Conservation (phyloP, 2,329 filamentous ascomycete genomes). For the Beauveria varroae region DNA sequence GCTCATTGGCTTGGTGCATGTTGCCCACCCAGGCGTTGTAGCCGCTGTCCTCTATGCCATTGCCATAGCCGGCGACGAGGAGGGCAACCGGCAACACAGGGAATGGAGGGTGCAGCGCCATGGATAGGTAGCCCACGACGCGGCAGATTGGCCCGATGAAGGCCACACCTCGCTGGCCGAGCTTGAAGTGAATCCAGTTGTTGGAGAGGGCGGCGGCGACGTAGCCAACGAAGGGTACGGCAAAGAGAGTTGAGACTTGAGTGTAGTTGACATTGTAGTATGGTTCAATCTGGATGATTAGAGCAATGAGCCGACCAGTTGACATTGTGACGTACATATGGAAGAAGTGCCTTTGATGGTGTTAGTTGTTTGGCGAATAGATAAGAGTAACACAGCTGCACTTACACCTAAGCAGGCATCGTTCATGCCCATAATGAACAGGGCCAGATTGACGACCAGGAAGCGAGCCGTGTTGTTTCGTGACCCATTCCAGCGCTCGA, state of each 20-base stretch:
- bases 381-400: constrained; percentile 11
- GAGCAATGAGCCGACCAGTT: neutral
- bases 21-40: constrained; percentile 60
- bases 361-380: neutral
- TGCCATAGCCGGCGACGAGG: constrained; percentile 62
- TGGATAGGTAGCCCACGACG: constrained; percentile 55
- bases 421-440: constrained; percentile 61
- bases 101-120: constrained; percentile 62
- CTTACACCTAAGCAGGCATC: constrained; percentile 58
- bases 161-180: constrained; percentile 66
- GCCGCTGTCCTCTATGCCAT: constrained; percentile 56
- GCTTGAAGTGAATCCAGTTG: constrained; percentile 53
- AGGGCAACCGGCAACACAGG: constrained; percentile 58
- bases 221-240: constrained; percentile 61
- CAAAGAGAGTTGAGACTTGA: constrained; percentile 58
- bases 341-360: constrained; percentile 35
- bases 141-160: constrained; percentile 56
- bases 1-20: constrained; percentile 65
- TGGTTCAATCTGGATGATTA: constrained; percentile 40
- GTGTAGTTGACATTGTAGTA: constrained; percentile 57
- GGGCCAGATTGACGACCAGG: constrained; percentile 50
- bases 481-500: constrained; percentile 58
- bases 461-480: constrained; percentile 51
- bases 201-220: constrained; percentile 55
- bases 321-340: constrained; percentile 30